phyloP scores from a whole-genome alignment of 129 eudicot species.

The Mikania micrantha region DNA sequence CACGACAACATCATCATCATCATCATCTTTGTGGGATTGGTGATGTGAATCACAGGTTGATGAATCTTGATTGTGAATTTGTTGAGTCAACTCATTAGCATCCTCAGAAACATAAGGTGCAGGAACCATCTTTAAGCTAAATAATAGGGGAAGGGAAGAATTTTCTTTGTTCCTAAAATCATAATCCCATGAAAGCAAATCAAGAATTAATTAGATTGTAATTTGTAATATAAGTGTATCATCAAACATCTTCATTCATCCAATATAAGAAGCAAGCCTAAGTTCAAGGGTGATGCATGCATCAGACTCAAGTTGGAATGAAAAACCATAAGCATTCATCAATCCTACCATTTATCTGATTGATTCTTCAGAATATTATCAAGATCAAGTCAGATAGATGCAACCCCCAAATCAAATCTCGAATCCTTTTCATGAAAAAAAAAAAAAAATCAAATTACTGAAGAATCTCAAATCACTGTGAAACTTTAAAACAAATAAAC shows the following conservation, averaged over 20 bases:
- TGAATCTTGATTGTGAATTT: slow-evolving; percentile 44
- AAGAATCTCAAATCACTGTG: slow-evolving; percentile 10
- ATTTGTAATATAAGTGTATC: not conserved
- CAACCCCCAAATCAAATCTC: slow-evolving; percentile 6
- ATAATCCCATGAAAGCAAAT: not conserved
- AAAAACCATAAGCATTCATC: not conserved
- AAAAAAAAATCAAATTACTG: not conserved
- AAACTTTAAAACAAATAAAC: not conserved
- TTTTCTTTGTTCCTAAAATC: not conserved
- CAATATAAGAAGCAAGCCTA: too few species aligned
- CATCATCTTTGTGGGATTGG: slow-evolving; percentile 47
- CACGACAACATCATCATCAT: slow-evolving; percentile 37
- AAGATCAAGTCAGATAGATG: slow-evolving; percentile 1
- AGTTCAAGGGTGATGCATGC: too few species aligned
- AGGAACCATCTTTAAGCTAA: slow-evolving; percentile 42
- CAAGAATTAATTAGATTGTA: not conserved
- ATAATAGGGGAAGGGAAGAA: slow-evolving; percentile 25
- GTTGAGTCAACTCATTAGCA: slow-evolving; percentile 32
- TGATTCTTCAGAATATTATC: too few species aligned
- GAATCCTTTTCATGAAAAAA: slow-evolving; percentile 7
- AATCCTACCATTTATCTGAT: too few species aligned
- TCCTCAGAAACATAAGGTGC: slow-evolving; percentile 26
- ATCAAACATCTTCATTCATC: not conserved
- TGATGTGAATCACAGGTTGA: slow-evolving; percentile 45
- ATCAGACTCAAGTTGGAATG: too few species aligned